Conservation (phyloP, 2,329 filamentous ascomycete species). For the Trichoderma asperellum region DNA sequence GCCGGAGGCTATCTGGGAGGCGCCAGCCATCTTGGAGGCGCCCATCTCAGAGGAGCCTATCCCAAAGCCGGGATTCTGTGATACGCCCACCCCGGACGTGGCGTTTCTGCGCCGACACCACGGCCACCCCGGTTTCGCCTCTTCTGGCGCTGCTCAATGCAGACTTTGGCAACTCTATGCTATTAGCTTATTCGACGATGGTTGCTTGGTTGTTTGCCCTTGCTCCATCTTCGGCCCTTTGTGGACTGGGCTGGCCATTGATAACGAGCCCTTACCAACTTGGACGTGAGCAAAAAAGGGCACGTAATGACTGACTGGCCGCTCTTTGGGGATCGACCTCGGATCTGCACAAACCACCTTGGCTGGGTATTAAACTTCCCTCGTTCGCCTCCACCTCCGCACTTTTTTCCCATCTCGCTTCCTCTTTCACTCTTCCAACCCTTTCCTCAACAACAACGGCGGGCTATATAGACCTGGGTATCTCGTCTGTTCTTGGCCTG, state of each 20-base stretch:
- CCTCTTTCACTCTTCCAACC: not conserved
- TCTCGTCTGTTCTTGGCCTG: not conserved
- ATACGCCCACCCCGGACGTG: constrained; percentile 23
- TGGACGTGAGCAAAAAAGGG: constrained; percentile 7
- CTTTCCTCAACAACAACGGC: not conserved
- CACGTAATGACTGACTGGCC: constrained; percentile 3
- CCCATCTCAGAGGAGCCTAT: not conserved
- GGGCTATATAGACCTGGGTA: not conserved
- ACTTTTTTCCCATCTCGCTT: constrained; percentile 15
- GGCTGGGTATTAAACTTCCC: constrained; percentile 33
- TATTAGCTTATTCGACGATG: constrained; percentile 7
- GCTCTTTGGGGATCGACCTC: constrained; percentile 4
- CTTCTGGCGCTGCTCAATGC: constrained; percentile 4
- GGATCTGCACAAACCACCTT: constrained; percentile 22
- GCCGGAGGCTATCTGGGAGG: constrained; percentile 1
- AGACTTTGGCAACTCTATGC: constrained; percentile 16
- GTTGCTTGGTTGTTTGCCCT: not conserved
- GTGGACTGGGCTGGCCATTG: constrained; percentile 7
- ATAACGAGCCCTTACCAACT: constrained; percentile 11
- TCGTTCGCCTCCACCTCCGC: constrained; percentile 20
- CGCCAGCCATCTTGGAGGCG: not conserved
- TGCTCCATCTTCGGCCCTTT: constrained; percentile 27
- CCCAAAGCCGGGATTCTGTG: not conserved
- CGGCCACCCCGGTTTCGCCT: constrained; percentile 23
- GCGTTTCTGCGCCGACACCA: constrained; percentile 15